Evolutionary conservation across 106 monocot species (phyloP), one percentile per base, ranked within the genome.

Genomic region (Acorus calamus): DNA sequence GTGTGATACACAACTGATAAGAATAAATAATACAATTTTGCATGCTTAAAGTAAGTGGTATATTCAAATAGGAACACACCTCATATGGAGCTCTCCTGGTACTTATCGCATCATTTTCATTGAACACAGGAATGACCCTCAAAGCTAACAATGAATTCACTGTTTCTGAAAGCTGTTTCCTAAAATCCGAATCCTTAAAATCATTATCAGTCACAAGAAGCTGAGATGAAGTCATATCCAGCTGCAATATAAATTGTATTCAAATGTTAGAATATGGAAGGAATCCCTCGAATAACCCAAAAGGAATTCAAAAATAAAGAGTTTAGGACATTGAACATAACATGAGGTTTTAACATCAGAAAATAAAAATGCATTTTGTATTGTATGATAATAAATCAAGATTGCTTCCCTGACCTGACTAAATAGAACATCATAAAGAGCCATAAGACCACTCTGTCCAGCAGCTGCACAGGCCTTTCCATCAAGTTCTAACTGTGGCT

Each of bases 61-160:
- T 11, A 8, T 52, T 56, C 4, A 7, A 56, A 10, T 11, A 28
- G 46, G 4, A 49, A 11, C 4, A 61, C 71, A 96, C 94, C 91
- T 92, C 91, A 69, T 98, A 91, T 60, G 90, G 91, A 77, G 91
- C 83, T 70, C 63, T 84, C 53, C 96, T 82, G 7, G 96, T 98
- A 73, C 96, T 98, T 61, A 91, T 80, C 50, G 96, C 84, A 77
- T 98, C 96, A 81, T 98, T 98, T 69, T 98, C 96, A 77, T 98
- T 98, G 44, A 98, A 85, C 70, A 98, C 68, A 28, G 96, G 96
- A 59, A 98, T 42, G 44, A 98, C 96, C 79, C 47, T 85, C 42
- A 77, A 70, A 55, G 54, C 62, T 54, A 98, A 70, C 65, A 98
- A 74, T 49, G 84, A 76, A 71, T 85, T 81, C 44, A 98, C 87